A percentile compares a stretch with the other conserved stretches of the same genome.
These are phyloP conservation scores for Chalciporus chontae DNA, from an alignment of 768 basidiomycete genomes.

Conservation along the genomic window DNA sequence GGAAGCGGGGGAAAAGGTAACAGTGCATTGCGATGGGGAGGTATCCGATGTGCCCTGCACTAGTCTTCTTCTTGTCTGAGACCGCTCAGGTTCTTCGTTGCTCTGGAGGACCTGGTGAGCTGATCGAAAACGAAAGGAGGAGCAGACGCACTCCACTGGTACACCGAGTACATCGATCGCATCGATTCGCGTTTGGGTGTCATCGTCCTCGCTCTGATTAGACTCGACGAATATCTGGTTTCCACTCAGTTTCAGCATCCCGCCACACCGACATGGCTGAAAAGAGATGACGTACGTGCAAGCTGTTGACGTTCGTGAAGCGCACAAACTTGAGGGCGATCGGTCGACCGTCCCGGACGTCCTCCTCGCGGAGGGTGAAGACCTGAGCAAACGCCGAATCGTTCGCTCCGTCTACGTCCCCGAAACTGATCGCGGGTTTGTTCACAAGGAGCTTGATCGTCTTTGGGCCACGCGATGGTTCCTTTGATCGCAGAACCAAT, in stretches of 20 bases:
- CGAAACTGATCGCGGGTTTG: conserved; percentile 57
- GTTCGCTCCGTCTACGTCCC: conserved; percentile 54
- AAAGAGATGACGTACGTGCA: conserved; percentile 47
- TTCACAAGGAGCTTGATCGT: conserved; percentile 63
- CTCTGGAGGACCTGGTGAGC: conserved; percentile 21
- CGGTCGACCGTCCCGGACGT: conserved; percentile 40
- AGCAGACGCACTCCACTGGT: conserved; percentile 48
- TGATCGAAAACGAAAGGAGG: neutral
- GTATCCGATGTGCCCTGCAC: neutral
- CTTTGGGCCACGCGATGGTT: conserved; percentile 48
- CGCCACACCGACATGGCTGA: neutral
- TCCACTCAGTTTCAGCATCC: conserved; percentile 1
- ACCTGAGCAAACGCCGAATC: conserved; percentile 55
- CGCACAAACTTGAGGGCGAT: conserved; percentile 60
- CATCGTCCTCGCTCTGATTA: conserved; percentile 61
- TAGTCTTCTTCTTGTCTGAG: conserved; percentile 32
- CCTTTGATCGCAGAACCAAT: conserved; percentile 46
- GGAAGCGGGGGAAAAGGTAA: neutral
- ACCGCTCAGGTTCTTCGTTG: conserved; percentile 38
- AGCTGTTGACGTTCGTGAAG: conserved; percentile 63
- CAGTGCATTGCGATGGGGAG: neutral
- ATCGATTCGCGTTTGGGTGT: conserved; percentile 55
- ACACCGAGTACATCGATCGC: conserved; percentile 62
- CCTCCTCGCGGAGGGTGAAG: conserved; percentile 47
- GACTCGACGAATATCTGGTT: conserved; percentile 63